Percentiles rank a stretch among this genome's conserved stretches.
These are phyloP conservation scores for Solanum aculeatissimum DNA, from an alignment of 305 asterid species.

Conservation along the genomic window DNA sequence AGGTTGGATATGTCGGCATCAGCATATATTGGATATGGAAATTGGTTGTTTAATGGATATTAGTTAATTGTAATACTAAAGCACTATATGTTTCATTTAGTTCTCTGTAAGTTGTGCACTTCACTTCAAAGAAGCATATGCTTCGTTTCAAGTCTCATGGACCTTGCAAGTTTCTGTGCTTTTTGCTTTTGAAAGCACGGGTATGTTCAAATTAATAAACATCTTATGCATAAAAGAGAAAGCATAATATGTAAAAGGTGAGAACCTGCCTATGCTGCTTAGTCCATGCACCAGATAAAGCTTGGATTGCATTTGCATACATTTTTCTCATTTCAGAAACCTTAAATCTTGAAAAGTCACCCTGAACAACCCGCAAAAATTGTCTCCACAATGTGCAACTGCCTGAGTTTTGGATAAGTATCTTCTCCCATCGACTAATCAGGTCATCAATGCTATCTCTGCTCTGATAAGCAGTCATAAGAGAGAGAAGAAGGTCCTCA, in stretches of 20 bases:
- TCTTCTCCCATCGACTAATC: conserved; percentile 87
- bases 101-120: neutral
- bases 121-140: neutral
- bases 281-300: conserved; percentile 73
- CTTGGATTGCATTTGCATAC: conserved; percentile 82
- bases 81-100: neutral
- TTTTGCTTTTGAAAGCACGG: neutral
- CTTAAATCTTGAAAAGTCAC: conserved; percentile 94
- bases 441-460: conserved; percentile 67
- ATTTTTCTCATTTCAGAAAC: conserved; percentile 89
- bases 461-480: conserved; percentile 72
- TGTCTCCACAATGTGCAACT: conserved; percentile 87
- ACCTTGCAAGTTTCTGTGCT: neutral
- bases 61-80: neutral
- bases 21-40: neutral
- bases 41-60: neutral
- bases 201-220: neutral
- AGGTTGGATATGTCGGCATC: neutral
- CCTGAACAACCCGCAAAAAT: conserved; percentile 65
- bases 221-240: neutral
- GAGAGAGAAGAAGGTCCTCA: conserved; percentile 76
- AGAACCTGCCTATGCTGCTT: conserved; percentile 99
- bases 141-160: neutral
- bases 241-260: conserved; percentile 27
- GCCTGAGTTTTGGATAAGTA: conserved; percentile 62